These are phyloP conservation scores for Diaporthe citriasiana DNA, from an alignment of 2,329 filamentous ascomycete species.

Conservation along the genomic window DNA sequence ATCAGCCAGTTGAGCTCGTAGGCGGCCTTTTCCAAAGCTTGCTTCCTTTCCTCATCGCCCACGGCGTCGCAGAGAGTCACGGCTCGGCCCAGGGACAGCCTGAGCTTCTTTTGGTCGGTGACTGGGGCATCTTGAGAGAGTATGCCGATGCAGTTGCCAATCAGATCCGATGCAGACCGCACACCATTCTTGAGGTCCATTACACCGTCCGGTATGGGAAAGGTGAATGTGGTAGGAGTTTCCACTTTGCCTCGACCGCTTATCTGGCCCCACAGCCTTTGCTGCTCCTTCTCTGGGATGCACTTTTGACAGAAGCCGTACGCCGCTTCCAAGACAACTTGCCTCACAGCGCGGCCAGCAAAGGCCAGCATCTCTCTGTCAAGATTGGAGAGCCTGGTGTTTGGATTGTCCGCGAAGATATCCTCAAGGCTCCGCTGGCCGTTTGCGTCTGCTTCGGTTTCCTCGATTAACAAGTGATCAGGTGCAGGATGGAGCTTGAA, in stretches of 20 bases:
- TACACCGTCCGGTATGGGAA: neutral
- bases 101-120: constrained; percentile 20
- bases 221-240: neutral
- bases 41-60: constrained; percentile 9
- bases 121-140: constrained; percentile 16
- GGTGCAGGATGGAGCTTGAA: constrained; percentile 2
- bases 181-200: constrained; percentile 26
- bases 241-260: neutral
- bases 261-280: constrained; percentile 5
- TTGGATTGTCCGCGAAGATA: constrained; percentile 25
- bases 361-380: constrained; percentile 22
- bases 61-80: constrained; percentile 39
- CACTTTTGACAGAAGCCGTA: constrained; percentile 30
- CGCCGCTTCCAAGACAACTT: constrained; percentile 34
- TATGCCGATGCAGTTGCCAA: constrained; percentile 28
- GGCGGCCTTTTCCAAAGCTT: constrained; percentile 11
- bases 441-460: neutral
- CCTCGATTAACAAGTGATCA: neutral
- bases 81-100: neutral
- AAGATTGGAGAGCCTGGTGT: constrained; percentile 16
- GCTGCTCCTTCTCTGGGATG: constrained; percentile 5
- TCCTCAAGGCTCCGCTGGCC: constrained; percentile 6
- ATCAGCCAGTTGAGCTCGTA: constrained; percentile 33
- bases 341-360: constrained; percentile 33
- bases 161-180: constrained; percentile 20